These are phyloP conservation scores for Clarkia xantiana DNA, from an alignment of 345 rosid species.

Conservation along the genomic window DNA sequence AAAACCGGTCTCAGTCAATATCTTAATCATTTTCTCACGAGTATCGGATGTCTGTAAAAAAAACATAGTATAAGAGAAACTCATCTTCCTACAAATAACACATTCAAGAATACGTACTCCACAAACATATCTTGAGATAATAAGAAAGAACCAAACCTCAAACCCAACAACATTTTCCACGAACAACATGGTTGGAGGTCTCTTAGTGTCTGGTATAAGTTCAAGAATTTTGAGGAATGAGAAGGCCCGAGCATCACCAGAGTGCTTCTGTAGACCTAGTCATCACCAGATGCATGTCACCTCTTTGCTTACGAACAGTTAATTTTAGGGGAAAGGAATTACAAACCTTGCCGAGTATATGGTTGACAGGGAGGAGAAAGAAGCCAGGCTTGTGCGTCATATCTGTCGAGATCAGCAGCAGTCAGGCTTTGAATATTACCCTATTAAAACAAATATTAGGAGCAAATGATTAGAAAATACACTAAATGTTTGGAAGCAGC, in stretches of 20 bases:
- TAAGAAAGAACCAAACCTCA: slow-evolving; percentile 38
- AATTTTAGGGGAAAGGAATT: neutral
- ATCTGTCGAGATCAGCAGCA: slow-evolving; percentile 55
- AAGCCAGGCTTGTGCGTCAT: slow-evolving; percentile 75
- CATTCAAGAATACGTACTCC: too few relatives aligned
- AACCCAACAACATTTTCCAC: slow-evolving; percentile 87
- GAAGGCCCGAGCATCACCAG: slow-evolving; percentile 81
- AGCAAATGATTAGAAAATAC: neutral
- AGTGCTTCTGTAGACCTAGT: slow-evolving; percentile 80
- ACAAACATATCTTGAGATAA: neutral
- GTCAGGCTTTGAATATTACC: slow-evolving; percentile 83
- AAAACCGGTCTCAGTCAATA: slow-evolving; percentile 35
- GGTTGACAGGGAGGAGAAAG: slow-evolving; percentile 99
- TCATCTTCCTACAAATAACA: neutral
- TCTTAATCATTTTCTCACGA: slow-evolving; percentile 51
- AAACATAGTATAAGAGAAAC: slow-evolving; percentile 1
- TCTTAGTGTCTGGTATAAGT: slow-evolving; percentile 48
- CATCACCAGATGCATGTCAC: slow-evolving; percentile 12
- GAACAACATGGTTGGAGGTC: slow-evolving; percentile 54
- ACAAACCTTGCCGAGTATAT: slow-evolving; percentile 84
- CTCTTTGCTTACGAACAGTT: slow-evolving; percentile 2
- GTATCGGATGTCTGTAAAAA: slow-evolving; percentile 71
- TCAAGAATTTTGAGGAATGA: slow-evolving; percentile 85
- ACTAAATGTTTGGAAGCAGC: too few relatives aligned
- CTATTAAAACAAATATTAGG: slow-evolving; percentile 18